phyloP scores from a whole-genome alignment of 176 grass and related monocot species.

The Chrysopogon serrulatus region DNA sequence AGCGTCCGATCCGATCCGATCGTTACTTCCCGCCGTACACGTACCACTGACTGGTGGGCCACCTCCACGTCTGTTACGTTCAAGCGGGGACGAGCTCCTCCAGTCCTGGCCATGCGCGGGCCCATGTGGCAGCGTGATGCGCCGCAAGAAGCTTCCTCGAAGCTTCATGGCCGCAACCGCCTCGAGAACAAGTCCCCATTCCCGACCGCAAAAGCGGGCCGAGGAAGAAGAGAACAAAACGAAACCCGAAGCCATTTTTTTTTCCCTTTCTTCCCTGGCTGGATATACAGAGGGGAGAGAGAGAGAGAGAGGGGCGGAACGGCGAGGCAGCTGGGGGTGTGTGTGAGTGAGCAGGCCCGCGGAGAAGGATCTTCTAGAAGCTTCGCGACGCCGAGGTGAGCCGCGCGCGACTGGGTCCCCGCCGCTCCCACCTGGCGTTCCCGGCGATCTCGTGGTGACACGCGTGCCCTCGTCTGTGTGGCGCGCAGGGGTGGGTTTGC shows the following conservation, averaged over 20 bases:
- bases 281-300: neutral
- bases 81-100: neutral
- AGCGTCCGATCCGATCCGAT: neutral
- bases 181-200: conserved; percentile 30
- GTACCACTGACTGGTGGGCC: conserved; percentile 16
- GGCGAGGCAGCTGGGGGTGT: neutral
- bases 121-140: conserved; percentile 28
- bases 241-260: neutral
- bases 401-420: neutral
- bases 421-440: too few species aligned
- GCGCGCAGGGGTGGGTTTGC: neutral
- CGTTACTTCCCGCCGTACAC: conserved; percentile 19
- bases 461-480: neutral
- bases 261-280: neutral
- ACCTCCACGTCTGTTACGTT: neutral
- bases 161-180: conserved; percentile 27
- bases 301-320: neutral
- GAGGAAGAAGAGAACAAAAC: conserved; percentile 8
- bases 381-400: conserved; percentile 7
- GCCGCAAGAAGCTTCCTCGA: conserved; percentile 31
- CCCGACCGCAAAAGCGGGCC: conserved; percentile 28
- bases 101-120: neutral
- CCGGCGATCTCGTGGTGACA: neutral
- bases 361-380: conserved; percentile 15
- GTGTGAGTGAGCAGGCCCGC: neutral